Base-by-base conservation (phyloP, 768 basidiomycete genomes). In the Xerocomellus amylosporus region DNA sequence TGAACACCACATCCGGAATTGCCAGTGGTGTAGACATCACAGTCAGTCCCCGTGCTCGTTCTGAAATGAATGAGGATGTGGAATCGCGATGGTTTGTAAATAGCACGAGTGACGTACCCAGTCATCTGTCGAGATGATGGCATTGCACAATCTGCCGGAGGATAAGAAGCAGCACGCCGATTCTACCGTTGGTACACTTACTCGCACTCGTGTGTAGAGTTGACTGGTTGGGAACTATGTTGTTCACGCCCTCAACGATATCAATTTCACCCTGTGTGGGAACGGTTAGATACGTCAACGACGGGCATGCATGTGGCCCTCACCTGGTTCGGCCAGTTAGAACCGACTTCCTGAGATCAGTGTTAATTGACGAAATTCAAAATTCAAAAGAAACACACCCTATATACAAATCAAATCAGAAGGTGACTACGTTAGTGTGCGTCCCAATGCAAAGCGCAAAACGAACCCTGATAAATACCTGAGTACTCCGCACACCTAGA, bases 1-100 rank as follows among this genome's bases (percentile, higher is more conserved):
- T 13, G 5, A 12, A 75, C 70, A n/a, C 71, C 63, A 51, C 75
- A 75, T 33, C 72, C 73, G 5, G 39, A 4, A 59, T 74, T 73
- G 8, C 46, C 47, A 9, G 57, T 67, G 12, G 44, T 49, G 19
- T 58, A 54, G 22, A 54, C 62, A 41, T 67, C 43, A 54, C 73
- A 75, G 37, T 75, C 46, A 2, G 50, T 62, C 1, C 57, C 56
- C 0, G 22, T 14, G 47, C 43, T 55, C 8, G 46, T 47, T 26
- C 70, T 71, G 30, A 30, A 51, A 37, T 43, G 4, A 33, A 12
- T 12, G 10, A 51, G 22, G 3, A 37, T 26, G 0, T 44, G 14
- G 22, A n/a, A 52, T 20, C 2, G 20, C n/a, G 30, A 3, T 12
- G 12, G 15, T 9, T 15, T 51, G 9, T 10, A 30, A 48, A 42